Base-by-base conservation (phyloP, 768 basidiomycete genomes). In the Lactarius sanguifluus region DNA sequence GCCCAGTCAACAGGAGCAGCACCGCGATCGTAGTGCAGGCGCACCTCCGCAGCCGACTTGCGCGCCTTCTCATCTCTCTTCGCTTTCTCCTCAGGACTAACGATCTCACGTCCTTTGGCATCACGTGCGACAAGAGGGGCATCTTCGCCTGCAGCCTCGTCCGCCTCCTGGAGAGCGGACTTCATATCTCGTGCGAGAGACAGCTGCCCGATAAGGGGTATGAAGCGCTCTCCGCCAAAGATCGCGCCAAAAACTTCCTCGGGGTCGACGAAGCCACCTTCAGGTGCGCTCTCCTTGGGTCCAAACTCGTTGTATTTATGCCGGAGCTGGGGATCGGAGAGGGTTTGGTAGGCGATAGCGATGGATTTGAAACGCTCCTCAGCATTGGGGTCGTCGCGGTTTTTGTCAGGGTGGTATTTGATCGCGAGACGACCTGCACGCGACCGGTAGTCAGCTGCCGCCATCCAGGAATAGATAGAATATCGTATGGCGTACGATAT, bases 241-340 rank as follows among this genome's bases (percentile, higher is more conserved):
- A 96, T 91, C 13, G 89, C 88, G 6, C 90, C 85, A 69, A 83
- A 83, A 50, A 83, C 78, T 70, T 89, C 88, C 70, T 92, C 90
- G 0, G 94, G 94, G 75, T 96, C 94, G 59, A 94, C 88, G 71
- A 86, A 93, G 2, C 92, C 93, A 36, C 92, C 92, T 64, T 94
- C 92, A 0, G 90, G 87, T 13, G 82, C 87, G 61, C 86, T 90
- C 78, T 90, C 92, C 77, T 90, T 91, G 0, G 90, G 81, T 1
- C 93, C 94, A 73, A 94, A 96, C 74, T 93, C 91, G 76, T 96
- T 95, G 79, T 96, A 96, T 74, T 94, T 93, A 69, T 84, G 83
- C 16, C 94, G 86, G 10, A 94, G 82, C 1, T 71, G 77, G 3
- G 87, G 84, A 69, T 95, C 92, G 1, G 91, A 92, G 7, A 95